These are phyloP conservation scores for Candida pseudoglaebosa DNA, from an alignment of 805 yeast genomes.

Conservation along the genomic window DNA sequence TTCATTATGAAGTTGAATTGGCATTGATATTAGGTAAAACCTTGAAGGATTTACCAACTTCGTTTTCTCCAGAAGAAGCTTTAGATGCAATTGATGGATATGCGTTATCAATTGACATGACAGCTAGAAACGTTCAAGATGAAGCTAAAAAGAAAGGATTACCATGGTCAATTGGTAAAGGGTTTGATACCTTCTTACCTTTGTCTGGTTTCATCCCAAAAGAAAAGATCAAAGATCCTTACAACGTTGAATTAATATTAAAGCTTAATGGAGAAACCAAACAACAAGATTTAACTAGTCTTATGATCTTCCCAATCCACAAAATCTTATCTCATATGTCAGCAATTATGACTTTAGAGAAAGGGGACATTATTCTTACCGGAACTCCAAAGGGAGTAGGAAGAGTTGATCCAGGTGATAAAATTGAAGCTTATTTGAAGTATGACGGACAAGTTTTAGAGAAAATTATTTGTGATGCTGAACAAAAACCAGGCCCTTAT, in stretches of 20 bases:
- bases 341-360: constrained; percentile 82
- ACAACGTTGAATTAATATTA: constrained; percentile 59
- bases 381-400: constrained; percentile 99
- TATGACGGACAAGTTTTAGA: constrained; percentile 55
- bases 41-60: constrained; percentile 57
- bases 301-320: constrained; percentile 89
- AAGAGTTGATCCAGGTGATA: constrained; percentile 71
- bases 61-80: constrained; percentile 63
- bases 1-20: constrained; percentile 92
- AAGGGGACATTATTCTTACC: constrained; percentile 87
- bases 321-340: constrained; percentile 77
- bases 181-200: constrained; percentile 94
- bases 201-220: constrained; percentile 72
- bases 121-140: constrained; percentile 94
- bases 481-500: constrained; percentile 47
- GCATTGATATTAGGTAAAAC: constrained; percentile 70
- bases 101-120: constrained; percentile 86
- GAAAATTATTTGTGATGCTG: constrained; percentile 52
- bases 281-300: constrained; percentile 71
- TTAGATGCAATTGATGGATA: constrained; percentile 79
- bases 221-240: constrained; percentile 63
- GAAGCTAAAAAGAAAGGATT: constrained; percentile 90
- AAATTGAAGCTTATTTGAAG: constrained; percentile 57
- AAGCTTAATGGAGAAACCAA: constrained; percentile 65
- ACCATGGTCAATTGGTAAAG: constrained; percentile 97